Base-by-base conservation (phyloP, 2,329 filamentous ascomycete species). In the Ophiostoma ulmi region DNA sequence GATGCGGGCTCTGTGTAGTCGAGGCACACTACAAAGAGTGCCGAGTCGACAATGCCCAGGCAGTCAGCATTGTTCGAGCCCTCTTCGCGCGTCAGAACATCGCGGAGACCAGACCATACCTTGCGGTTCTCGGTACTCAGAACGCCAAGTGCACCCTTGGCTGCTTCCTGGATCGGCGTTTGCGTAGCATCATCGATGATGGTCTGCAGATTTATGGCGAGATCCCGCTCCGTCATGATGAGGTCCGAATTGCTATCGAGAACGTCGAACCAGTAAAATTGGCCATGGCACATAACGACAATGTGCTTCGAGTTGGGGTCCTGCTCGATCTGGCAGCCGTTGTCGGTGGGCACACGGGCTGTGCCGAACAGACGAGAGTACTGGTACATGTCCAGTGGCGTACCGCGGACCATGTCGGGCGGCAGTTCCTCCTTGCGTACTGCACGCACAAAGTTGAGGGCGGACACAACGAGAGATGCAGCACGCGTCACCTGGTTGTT, bases 221-320 rank as follows among this genome's bases (percentile, higher is more conserved):
- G 87, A 76, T 99, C 95, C 78, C 92, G 94, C 80, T 98, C 95
- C 0, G 90, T 94, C 94, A 98, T 98, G 80, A 99, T 97, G 70
- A 97, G 83, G 79, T 99, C 95, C 7, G 91, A 91, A 79, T 97
- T 97, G 75, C 94, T 90, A 75, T 99, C 95, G 22, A 99, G 83
- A 1, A 97, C 94, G 79, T 99, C 95, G 76, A 99, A 99, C 94
- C 94, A 98, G 80, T 99, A 99, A 77, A 98, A 94, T 75, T 99
- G 95, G 1, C 95, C 95, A 74, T 94, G 92, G 77, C 93, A 97
- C 80, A 98, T 86, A 63, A 98, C 93, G 11, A 97, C 91, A 52
- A 99, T 84, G 79, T 99, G 95, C 81, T 93, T 97, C 3, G 94
- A 92, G n/a, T 90, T 87, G 0, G 93, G 91, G 76, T 98, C 94